These are phyloP conservation scores for Didymella sp. DNA, from an alignment of 2,329 filamentous ascomycete genomes.

Conservation along the genomic window DNA sequence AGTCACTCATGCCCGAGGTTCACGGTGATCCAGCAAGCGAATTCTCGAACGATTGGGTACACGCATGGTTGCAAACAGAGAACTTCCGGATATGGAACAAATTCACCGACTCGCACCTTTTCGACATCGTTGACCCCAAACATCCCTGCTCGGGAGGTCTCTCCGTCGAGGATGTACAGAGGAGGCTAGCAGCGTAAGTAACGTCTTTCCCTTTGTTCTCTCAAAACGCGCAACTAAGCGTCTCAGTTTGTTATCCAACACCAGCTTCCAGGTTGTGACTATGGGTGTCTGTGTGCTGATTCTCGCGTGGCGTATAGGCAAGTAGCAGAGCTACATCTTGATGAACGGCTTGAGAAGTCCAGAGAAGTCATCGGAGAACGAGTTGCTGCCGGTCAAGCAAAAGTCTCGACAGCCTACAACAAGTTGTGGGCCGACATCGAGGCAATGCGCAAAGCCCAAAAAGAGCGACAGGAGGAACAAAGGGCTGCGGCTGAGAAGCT, in stretches of 20 bases:
- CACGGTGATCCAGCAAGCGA: constrained; percentile 86
- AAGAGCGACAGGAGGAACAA: constrained; percentile 66
- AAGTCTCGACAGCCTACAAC: constrained; percentile 85
- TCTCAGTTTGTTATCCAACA: constrained; percentile 39
- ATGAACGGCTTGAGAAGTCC: constrained; percentile 85
- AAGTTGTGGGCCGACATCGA: constrained; percentile 92
- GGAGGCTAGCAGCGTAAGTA: constrained; percentile 74
- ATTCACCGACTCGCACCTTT: constrained; percentile 78
- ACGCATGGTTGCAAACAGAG: constrained; percentile 85
- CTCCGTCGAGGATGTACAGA: constrained; percentile 92
- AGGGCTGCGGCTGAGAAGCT: constrained; percentile 48
- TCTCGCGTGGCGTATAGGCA: constrained; percentile 60
- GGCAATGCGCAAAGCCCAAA: constrained; percentile 74
- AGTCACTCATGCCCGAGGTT: constrained; percentile 66
- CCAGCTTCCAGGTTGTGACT: constrained; percentile 39
- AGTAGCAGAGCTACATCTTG: constrained; percentile 90
- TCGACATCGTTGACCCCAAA: constrained; percentile 90
- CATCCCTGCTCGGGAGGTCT: constrained; percentile 94
- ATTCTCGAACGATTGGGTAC: constrained; percentile 83
- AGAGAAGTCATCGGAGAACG: constrained; percentile 88
- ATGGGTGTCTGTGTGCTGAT: constrained; percentile 47
- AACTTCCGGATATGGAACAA: constrained; percentile 90
- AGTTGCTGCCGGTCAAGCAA: constrained; percentile 84
- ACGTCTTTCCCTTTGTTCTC: constrained; percentile 17
- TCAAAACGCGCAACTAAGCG: constrained; percentile 34